phyloP scores from a whole-genome alignment of 1,284 basidiomycete genomes.

The Puccinia coronata region DNA sequence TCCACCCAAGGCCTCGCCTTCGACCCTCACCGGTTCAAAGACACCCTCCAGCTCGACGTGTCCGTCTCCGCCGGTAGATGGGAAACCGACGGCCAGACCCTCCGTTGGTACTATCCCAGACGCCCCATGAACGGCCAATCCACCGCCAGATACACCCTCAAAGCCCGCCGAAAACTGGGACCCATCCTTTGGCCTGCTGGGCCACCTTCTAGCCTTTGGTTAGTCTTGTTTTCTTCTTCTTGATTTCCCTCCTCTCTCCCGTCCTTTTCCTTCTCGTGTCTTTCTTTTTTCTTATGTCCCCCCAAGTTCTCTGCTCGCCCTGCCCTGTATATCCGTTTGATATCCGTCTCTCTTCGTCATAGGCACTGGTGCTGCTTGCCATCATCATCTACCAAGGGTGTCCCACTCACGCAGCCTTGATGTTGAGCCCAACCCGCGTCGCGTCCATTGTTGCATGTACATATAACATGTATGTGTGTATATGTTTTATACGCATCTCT shows the following conservation, averaged over 20 bases:
- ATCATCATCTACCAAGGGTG: background rate
- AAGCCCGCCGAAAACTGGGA: constrained; percentile 28
- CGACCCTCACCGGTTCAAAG: background rate
- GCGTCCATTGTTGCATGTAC: too few relatives aligned
- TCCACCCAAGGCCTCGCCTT: constrained; percentile 2
- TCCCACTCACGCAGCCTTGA: too few relatives aligned
- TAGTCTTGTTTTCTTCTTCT: background rate
- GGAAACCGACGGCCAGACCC: constrained; percentile 39
- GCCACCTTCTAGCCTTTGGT: constrained; percentile 1
- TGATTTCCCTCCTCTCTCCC: too few relatives aligned
- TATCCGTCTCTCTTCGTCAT: background rate
- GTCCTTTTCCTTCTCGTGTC: too few relatives aligned
- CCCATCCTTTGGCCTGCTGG: constrained; percentile 12
- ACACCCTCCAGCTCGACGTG: constrained; percentile 27
- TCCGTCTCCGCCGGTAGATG: constrained; percentile 37
- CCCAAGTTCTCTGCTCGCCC: background rate
- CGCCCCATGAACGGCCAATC: background rate
- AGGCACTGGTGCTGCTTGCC: background rate
- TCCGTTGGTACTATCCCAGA: constrained; percentile 35
- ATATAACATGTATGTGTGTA: too few relatives aligned
- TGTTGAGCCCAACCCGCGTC: too few relatives aligned
- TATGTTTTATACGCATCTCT: too few relatives aligned
- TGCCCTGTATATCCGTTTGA: background rate
- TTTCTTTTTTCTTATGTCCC: background rate
- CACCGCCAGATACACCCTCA: constrained; percentile 17